Conservation (phyloP, 1,284 basidiomycete species). For the Sporisorium iseilematis-ciliati region DNA sequence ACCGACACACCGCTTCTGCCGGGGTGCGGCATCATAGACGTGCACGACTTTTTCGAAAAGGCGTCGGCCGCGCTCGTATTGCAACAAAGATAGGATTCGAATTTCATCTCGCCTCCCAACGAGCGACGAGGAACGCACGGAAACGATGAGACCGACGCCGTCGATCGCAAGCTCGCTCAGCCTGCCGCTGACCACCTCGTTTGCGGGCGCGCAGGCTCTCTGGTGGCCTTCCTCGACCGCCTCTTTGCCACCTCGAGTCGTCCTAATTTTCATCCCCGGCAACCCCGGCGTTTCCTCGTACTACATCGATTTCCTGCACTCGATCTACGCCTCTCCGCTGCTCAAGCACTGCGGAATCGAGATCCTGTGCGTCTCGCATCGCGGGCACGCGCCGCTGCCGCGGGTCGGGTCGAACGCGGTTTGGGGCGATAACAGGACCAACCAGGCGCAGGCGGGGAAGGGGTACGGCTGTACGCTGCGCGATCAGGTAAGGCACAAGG, state of each 20-base stretch:
- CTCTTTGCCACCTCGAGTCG: slow-evolving; percentile 23
- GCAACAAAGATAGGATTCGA: neutral
- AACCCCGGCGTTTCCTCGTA: slow-evolving; percentile 58
- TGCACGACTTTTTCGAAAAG: neutral
- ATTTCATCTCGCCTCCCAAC: neutral
- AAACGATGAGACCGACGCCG: slow-evolving; percentile 16
- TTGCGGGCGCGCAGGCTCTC: slow-evolving; percentile 46
- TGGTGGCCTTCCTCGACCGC: slow-evolving; percentile 48
- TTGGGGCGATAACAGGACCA: slow-evolving; percentile 25
- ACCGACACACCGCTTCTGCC: too few relatives aligned
- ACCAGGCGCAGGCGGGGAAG: slow-evolving; percentile 22
- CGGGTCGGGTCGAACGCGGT: slow-evolving; percentile 18
- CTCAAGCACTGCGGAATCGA: slow-evolving; percentile 29
- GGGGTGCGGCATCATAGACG: neutral
- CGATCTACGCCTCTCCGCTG: slow-evolving; percentile 21
- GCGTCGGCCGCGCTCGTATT: too few relatives aligned
- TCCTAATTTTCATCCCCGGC: slow-evolving; percentile 60
- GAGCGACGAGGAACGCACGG: too few relatives aligned
- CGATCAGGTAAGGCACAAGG: slow-evolving; percentile 58
- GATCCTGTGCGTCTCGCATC: slow-evolving; percentile 54
- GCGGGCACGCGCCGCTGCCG: slow-evolving; percentile 54
- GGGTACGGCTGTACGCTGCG: slow-evolving; percentile 38
- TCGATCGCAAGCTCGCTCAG: slow-evolving; percentile 32
- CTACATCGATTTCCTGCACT: slow-evolving; percentile 55
- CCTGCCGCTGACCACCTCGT: slow-evolving; percentile 41